Evolutionary conservation across 495 filamentous ascomycete species (phyloP).

Genomic region (Astrothelium macrocarpum): DNA sequence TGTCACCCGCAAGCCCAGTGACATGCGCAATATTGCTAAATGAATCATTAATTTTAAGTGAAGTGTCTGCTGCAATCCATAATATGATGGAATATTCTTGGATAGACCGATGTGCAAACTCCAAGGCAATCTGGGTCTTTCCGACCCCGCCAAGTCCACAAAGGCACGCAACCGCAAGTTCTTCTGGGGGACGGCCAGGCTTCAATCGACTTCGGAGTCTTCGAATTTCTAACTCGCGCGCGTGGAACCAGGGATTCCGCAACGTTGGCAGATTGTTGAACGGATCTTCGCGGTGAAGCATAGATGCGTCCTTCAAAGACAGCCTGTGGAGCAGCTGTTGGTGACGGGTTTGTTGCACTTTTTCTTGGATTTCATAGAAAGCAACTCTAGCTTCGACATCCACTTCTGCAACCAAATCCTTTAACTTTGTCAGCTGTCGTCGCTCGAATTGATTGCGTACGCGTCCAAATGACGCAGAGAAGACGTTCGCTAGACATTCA

Average conservation of each 20-base stretch:
- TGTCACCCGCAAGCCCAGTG: not conserved
- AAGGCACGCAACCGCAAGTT: not conserved
- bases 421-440: not conserved
- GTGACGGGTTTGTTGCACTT: not conserved
- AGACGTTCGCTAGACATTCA: not conserved
- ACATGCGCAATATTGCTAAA: not conserved
- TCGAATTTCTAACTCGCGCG: not conserved
- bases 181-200: not conserved
- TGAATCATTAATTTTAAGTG: not conserved
- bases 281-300: not conserved
- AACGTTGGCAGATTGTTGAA: not conserved
- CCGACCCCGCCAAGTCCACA: not conserved
- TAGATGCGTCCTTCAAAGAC: not conserved
- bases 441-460: not conserved
- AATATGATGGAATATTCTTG: not conserved
- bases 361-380: not conserved
- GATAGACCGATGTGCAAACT: not conserved
- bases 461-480: not conserved
- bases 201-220: not conserved
- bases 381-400: not conserved
- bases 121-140: not conserved
- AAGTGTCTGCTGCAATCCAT: not conserved
- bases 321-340: not conserved
- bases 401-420: not conserved
- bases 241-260: not conserved